These are phyloP conservation scores for Allomyces arbusculus DNA, from an alignment of 192 early-diverging fungal genomes.

Conservation along the genomic window DNA sequence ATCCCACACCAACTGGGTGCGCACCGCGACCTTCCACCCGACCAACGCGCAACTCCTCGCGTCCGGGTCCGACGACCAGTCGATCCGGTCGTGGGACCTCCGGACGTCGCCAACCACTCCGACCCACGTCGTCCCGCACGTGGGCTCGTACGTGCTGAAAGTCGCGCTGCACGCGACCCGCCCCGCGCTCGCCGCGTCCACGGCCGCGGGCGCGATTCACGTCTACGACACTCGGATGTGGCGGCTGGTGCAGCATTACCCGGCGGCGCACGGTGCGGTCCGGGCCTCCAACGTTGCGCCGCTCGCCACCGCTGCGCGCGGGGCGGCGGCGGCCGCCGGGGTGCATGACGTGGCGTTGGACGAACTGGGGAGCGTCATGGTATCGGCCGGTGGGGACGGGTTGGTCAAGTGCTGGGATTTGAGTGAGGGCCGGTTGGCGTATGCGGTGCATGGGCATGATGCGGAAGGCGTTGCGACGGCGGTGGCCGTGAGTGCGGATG, in stretches of 20 bases:
- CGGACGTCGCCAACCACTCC: too few species aligned
- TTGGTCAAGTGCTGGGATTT: conserved; percentile 41
- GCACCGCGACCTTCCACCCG: conserved; percentile 22
- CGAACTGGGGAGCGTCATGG: conserved; percentile 5
- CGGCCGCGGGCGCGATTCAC: conserved; percentile 31
- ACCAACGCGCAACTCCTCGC: conserved; percentile 26
- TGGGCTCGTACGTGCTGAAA: background rate
- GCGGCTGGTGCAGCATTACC: conserved; percentile 34
- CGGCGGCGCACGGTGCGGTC: conserved; percentile 19
- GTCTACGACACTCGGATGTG: conserved; percentile 37
- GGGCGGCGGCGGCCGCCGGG: too few species aligned
- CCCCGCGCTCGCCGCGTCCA: conserved; percentile 24
- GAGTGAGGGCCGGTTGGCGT: conserved; percentile 38
- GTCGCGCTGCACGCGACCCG: conserved; percentile 33
- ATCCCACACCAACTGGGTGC: conserved; percentile 40
- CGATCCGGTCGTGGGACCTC: conserved; percentile 35
- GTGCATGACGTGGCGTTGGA: too few species aligned
- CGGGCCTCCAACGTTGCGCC: too few species aligned
- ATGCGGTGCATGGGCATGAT: conserved; percentile 38
- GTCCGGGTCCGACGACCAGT: conserved; percentile 38
- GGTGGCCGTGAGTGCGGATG: conserved; percentile 26
- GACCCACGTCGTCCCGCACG: background rate
- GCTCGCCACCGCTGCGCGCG: too few species aligned
- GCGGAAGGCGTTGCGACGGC: conserved; percentile 20
- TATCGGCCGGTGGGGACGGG: conserved; percentile 32